phyloP scores from a whole-genome alignment of 2,329 filamentous ascomycete species.

The Hypoxylon sp. region DNA sequence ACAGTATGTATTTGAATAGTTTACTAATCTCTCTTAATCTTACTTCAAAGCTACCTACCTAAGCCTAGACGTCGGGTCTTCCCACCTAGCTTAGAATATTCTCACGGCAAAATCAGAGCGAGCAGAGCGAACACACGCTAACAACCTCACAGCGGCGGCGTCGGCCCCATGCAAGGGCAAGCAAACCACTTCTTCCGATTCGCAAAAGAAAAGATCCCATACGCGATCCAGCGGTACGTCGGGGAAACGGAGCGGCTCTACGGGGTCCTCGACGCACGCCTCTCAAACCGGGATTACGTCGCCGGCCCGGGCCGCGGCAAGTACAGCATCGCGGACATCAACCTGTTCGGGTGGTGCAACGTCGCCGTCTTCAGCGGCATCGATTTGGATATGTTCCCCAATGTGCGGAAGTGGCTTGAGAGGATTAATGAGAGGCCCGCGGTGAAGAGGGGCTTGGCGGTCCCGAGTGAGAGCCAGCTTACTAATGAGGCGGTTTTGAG shows the following conservation, averaged over 20 bases:
- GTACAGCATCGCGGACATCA: constrained; percentile 79
- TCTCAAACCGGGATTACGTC: constrained; percentile 66
- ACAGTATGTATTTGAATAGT: constrained; percentile 58
- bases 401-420: constrained; percentile 77
- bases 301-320: constrained; percentile 68
- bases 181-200: constrained; percentile 80
- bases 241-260: constrained; percentile 84
- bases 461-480: constrained; percentile 65
- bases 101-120: background rate
- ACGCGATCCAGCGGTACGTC: constrained; percentile 79
- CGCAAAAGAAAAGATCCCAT: constrained; percentile 77
- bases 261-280: constrained; percentile 77
- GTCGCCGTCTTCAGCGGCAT: constrained; percentile 71
- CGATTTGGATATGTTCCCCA: constrained; percentile 74
- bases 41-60: background rate
- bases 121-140: background rate
- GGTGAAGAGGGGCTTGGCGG: constrained; percentile 73
- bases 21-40: background rate
- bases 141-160: constrained; percentile 63
- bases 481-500: constrained; percentile 59
- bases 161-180: constrained; percentile 81
- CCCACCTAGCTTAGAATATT: background rate
- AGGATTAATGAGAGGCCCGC: constrained; percentile 71
- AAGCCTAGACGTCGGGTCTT: background rate
- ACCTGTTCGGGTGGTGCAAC: constrained; percentile 78